Evolutionary conservation across 164 flowering plant species (phyloP).

Genomic region (Stephania japonica): DNA sequence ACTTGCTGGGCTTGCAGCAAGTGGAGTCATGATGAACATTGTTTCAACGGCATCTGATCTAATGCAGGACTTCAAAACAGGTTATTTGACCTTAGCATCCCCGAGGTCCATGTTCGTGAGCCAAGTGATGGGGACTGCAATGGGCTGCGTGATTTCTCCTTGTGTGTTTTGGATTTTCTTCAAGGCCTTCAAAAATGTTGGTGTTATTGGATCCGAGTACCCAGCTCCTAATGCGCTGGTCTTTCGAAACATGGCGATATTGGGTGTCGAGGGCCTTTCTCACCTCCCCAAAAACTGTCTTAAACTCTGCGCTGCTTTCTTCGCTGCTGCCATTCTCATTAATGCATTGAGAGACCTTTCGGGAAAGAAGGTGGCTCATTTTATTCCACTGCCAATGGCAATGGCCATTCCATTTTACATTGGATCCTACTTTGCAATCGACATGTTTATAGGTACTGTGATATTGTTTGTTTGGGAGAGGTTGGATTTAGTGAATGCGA

Average conservation of each 20-base stretch:
- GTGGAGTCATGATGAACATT: conserved; percentile 33
- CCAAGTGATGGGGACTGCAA: conserved; percentile 45
- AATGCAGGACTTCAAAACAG: conserved; percentile 38
- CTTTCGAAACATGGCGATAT: conserved; percentile 36
- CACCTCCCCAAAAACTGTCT: conserved; percentile 44
- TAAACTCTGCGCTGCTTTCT: conserved; percentile 22
- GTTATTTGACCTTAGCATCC: conserved; percentile 30
- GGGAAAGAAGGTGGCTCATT: conserved; percentile 14
- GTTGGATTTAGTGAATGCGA: conserved; percentile 26
- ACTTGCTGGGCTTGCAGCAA: conserved; percentile 27
- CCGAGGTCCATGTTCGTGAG: conserved; percentile 32
- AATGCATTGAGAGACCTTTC: conserved; percentile 19
- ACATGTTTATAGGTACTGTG: conserved; percentile 54
- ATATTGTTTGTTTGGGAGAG: conserved; percentile 37
- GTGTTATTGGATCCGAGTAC: conserved; percentile 12
- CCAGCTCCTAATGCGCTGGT: conserved; percentile 39
- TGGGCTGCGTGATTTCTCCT: conserved; percentile 46
- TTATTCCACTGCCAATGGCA: conserved; percentile 41
- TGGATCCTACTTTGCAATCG: conserved; percentile 39
- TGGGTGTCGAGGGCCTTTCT: conserved; percentile 39
- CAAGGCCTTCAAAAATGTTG: conserved; percentile 26
- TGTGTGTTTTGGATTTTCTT: conserved; percentile 48
- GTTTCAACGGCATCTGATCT: conserved; percentile 36
- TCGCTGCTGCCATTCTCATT: conserved; percentile 25
- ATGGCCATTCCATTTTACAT: conserved; percentile 53